These are phyloP conservation scores for Nothomitra cinnamomea DNA, from an alignment of 2,329 filamentous ascomycete species.

Conservation along the genomic window DNA sequence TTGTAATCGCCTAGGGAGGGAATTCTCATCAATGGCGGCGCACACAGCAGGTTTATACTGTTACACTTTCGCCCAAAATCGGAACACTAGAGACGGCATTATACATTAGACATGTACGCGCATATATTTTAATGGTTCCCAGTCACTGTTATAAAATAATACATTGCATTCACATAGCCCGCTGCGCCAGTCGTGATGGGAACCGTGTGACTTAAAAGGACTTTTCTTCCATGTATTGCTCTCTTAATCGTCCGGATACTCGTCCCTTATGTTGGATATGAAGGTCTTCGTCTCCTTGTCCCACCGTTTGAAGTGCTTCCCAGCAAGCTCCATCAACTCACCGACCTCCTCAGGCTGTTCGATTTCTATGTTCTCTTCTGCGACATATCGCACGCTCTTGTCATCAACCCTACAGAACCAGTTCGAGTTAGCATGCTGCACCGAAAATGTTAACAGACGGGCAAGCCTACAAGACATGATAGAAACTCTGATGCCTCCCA, in stretches of 20 bases:
- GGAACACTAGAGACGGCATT: too few relatives aligned
- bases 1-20: too few relatives aligned
- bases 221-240: too few relatives aligned
- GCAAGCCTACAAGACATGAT: constrained; percentile 64
- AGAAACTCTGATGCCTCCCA: constrained; percentile 55
- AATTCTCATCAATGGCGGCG: too few relatives aligned
- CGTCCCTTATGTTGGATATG: constrained; percentile 65
- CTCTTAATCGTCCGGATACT: constrained; percentile 66
- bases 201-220: too few relatives aligned
- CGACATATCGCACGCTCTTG: constrained; percentile 54
- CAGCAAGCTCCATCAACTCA: constrained; percentile 52
- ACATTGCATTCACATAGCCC: too few relatives aligned
- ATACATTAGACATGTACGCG: too few relatives aligned
- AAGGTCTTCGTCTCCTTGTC: constrained; percentile 50
- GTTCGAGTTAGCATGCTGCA: neutral
- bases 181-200: too few relatives aligned
- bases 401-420: constrained; percentile 39
- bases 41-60: too few relatives aligned
- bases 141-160: too few relatives aligned
- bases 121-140: too few relatives aligned
- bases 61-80: too few relatives aligned
- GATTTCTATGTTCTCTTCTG: constrained; percentile 65
- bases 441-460: constrained; percentile 3
- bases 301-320: constrained; percentile 79
- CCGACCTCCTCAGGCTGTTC: constrained; percentile 34